Evolutionary conservation across 2,329 filamentous ascomycete species (phyloP), one percentile per base, ranked within the genome.

Genomic region (Aspergillus viridinutans): DNA sequence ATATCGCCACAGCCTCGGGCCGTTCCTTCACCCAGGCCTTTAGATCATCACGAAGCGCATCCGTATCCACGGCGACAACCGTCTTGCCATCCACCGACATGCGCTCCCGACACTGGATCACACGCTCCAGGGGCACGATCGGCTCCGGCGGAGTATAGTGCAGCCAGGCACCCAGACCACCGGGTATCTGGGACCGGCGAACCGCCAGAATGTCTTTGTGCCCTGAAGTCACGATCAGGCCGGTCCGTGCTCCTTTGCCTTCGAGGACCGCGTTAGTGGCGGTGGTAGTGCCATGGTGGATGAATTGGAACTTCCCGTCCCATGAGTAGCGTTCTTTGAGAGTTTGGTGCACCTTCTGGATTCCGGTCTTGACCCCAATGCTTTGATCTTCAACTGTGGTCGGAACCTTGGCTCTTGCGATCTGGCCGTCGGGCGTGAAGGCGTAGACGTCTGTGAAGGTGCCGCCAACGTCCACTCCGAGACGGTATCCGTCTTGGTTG

Each of bases 201-300:
- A 79, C 67, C 0, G 74, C 74, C 50, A 81, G 67, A 48, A 81
- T 74, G 61, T 81, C 78, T 59, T 80, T 80, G 66, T 81, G 78
- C 3, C 79, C 79, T 2, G 74, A 71, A 1, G 79, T 81, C 10
- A 81, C 77, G 29, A 81, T 68, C 1, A 81, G 68, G 1, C 73
- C 78, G 1, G 78, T 74, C 29, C 74, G 76, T n/a, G 75, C 77
- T 26, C 79, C 79, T 58, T 81, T 80, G 23, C 76, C 76, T 61
- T 81, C 79, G 2, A 81, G 70, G 21, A 81, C 76, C 4, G 79
- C 78, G 61, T 81, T 81, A 1, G 79, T 81, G 2, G 74, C 78
- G 10, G 76, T 77, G 1, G 79, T 81, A 0, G 78, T 81, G 8
- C 79, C 79, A 62, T 81, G 78, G 52, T 81, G 78, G 50, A 81